Base-by-base conservation (phyloP, 176 grass and related monocot genomes). In the Carex kokanica region DNA sequence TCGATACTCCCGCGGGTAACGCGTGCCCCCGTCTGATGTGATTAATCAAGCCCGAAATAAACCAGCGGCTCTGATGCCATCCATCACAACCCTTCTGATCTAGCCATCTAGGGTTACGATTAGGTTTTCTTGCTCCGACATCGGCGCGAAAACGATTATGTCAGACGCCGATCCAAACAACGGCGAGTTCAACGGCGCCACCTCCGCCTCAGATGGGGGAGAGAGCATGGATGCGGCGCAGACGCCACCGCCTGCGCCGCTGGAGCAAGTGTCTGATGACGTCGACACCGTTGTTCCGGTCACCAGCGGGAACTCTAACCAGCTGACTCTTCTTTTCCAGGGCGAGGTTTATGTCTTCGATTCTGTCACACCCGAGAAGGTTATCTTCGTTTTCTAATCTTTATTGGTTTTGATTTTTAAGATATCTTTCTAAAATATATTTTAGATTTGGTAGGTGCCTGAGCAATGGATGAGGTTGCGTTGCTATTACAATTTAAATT, bases 291-390 rank as follows among this genome's bases (percentile, higher is more conserved):
- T 84, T 53, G 29, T 79, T 51, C 88, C 88, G 8, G 80, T 90
- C 27, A 79, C 81, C 38, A 57, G 52, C 56, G 84, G 58, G 18
- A 87, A 15, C 79, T 88, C 88, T 29, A 95, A 93, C 88, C 95
- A 98, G 89, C 69, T 98, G 34, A 98, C 92, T 56, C 90, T 98
- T 63, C 82, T 95, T 78, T 98, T 98, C 89, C 92, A 98, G 84
- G 95, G 95, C 72, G 92, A 98, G 89, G 90, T 98, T 18, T 98
- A 93, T 82, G 92, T 98, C 58, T 98, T 98, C 90, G 95, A 98
- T 69, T 94, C 90, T 21, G 89, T 98, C 79, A 93, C 95, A 6
- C 89, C 89, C 7, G 94, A 97, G 1, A 97, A 91, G 94, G 91
- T 97, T 8, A 27, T 16, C 23, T 40, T 32, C 40, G 4, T 83